Evolutionary conservation across 2,329 filamentous ascomycete species (phyloP).

Genomic region (Chrysoporthe cubensis): DNA sequence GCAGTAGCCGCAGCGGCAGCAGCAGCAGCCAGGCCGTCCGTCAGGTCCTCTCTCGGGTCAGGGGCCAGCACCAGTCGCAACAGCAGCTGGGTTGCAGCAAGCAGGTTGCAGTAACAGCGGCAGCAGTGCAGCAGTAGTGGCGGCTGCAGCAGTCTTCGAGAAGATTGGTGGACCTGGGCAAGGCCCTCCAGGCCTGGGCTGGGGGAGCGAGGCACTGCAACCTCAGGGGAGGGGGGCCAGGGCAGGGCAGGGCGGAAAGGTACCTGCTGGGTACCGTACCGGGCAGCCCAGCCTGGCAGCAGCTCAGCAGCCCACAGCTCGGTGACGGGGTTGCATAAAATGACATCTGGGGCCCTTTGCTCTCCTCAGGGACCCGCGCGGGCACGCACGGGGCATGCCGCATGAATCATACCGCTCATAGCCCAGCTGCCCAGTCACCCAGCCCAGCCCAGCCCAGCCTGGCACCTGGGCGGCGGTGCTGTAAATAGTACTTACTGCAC

Average conservation of each 20-base stretch:
- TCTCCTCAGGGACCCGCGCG: no score
- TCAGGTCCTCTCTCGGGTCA: no score
- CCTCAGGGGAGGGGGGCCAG: background rate
- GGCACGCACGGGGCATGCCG: background rate
- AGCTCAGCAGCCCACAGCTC: no score
- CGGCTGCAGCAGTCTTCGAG: background rate
- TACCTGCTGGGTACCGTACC: background rate
- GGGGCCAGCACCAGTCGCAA: no score
- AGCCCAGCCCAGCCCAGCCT: no score
- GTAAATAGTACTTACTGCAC: background rate
- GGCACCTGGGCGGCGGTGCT: background rate
- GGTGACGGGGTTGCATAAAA: background rate
- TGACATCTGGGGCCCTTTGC: background rate
- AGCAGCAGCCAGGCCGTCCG: background rate
- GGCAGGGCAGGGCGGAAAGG: background rate
- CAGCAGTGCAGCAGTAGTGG: background rate
- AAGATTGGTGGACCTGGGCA: no score
- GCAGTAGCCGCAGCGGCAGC: background rate
- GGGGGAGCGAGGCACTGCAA: no score
- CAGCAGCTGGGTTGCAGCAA: background rate
- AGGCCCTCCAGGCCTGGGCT: no score
- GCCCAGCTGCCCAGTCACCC: background rate
- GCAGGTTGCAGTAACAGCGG: no score
- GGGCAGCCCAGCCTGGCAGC: no score
- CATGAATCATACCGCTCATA: conserved; percentile 1